Base-by-base conservation (phyloP, 2,329 filamentous ascomycete species). In the Colletotrichum filicis region DNA sequence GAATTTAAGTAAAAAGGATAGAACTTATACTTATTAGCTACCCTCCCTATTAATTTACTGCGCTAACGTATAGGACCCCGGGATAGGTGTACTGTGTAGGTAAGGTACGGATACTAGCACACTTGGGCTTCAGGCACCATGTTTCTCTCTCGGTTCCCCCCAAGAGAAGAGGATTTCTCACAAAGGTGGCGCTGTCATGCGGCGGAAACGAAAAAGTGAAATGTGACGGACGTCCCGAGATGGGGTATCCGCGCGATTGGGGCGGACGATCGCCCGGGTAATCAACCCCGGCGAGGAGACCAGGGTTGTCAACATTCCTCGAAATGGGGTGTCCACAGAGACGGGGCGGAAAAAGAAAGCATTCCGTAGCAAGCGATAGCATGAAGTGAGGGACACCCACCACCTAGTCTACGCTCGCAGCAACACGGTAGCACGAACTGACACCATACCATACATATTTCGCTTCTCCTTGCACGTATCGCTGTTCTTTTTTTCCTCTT, bases 221-320 rank as follows among this genome's bases (percentile, higher is more conserved):
- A 70, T 70, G 26, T 73, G 70, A 70, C 49, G 56, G 42, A 35
- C 49, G 55, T 55, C 32, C 42, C 53, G 55, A 53, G 55, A 69
- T 65, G 60, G 67, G 64, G 69, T 68, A 42, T 70, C 60, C 70
- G 60, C 66, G 46, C 70, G 60, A 65, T 65, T 70, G 66, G 70
- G 66, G 55, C 46, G n/a, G 57, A 14, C 66, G 70, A 73, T 73
- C 70, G 55, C 24, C 60, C 70, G 66, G 66, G 70, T 59, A 73
- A 62, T 58, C 60, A 61, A 70, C 66, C 70, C 66, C 66, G 42
- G 49, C 66, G 59, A 30, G 56, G 37, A 28, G 42, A 19, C 66
- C 57, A 28, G 55, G 26, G 46, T 35, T 26, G 16, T n/a, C 28
- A 28, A 30, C 42, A 49, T 49, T 49, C 35, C 65, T 60, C 37